Conservation (phyloP, 1,284 basidiomycete species). For the Phlebopus sp. region DNA sequence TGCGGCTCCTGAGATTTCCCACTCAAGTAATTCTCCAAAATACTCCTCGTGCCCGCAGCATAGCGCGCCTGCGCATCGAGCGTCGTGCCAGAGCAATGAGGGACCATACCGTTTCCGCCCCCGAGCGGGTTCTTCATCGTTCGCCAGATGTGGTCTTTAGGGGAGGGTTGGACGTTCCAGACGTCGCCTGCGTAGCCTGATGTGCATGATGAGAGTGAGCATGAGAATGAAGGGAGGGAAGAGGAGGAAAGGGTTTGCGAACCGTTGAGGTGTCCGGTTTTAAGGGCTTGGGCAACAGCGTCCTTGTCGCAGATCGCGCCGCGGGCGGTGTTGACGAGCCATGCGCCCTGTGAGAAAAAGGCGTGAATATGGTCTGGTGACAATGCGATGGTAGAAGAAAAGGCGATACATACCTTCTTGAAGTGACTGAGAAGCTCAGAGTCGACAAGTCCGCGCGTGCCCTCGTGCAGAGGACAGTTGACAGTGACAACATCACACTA, state of each 20-base stretch:
- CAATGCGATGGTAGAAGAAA: conserved; percentile 19
- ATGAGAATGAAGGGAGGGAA: no score
- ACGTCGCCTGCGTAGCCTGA: conserved; percentile 57
- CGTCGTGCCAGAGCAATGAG: conserved; percentile 82
- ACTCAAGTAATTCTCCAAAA: conserved; percentile 34
- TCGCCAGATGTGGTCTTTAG: conserved; percentile 83
- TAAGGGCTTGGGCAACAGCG: conserved; percentile 73
- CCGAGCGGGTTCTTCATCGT: conserved; percentile 75
- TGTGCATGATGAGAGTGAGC: conserved; percentile 26
- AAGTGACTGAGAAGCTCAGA: conserved; percentile 79
- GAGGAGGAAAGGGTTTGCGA: no score
- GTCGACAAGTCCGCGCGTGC: conserved; percentile 77
- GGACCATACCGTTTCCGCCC: conserved; percentile 78
- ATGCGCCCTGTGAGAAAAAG: conserved; percentile 44
- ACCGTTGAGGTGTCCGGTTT: conserved; percentile 67
- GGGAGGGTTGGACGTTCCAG: conserved; percentile 79
- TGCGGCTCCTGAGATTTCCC: conserved; percentile 66
- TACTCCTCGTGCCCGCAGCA: conserved; percentile 38
- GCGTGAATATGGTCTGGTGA: no score
- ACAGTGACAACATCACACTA: conserved; percentile 80
- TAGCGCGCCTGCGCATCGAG: conserved; percentile 89
- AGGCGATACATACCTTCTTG: conserved; percentile 44
- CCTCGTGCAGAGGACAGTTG: conserved; percentile 88
- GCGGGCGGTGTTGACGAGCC: conserved; percentile 89
- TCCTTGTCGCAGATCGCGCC: conserved; percentile 86